Evolutionary conservation across 495 filamentous ascomycete species (phyloP).

Genomic region (Terfezia claveryi): DNA sequence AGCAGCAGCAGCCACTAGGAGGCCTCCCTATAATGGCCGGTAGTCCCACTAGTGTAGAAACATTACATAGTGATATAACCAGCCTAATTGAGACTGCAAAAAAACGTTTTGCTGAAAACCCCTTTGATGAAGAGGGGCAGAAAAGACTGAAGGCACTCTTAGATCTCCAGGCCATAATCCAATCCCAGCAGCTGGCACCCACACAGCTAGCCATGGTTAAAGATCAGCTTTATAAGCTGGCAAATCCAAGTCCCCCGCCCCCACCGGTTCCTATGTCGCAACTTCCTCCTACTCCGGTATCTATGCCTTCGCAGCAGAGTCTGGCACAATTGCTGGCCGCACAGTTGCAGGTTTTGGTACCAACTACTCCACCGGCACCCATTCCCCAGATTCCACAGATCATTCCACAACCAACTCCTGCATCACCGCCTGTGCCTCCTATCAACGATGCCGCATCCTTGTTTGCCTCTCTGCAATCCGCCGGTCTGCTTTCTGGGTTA

Average conservation of each 20-base stretch:
- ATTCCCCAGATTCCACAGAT: neutral
- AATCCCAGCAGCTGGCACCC: conserved; percentile 53
- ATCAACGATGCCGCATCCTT: conserved; percentile 15
- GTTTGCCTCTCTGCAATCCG: conserved; percentile 18
- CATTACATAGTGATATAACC: conserved; percentile 61
- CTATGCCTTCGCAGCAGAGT: conserved; percentile 21
- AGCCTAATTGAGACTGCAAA: conserved; percentile 46
- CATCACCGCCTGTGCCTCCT: conserved; percentile 7
- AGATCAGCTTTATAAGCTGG: conserved; percentile 54
- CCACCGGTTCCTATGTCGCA: conserved; percentile 23
- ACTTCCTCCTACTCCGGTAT: conserved; percentile 20
- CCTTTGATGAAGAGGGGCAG: conserved; percentile 48
- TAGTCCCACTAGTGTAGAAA: conserved; percentile 34
- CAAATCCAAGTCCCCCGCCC: conserved; percentile 30
- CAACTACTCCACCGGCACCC: neutral
- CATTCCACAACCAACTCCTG: conserved; percentile 18
- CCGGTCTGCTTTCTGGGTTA: conserved; percentile 14
- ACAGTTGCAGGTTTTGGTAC: neutral
- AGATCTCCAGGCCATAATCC: conserved; percentile 62
- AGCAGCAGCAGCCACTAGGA: conserved; percentile 17
- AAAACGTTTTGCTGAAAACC: conserved; percentile 48
- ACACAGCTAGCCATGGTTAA: conserved; percentile 60
- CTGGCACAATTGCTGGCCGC: conserved; percentile 17
- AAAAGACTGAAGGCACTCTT: conserved; percentile 64
- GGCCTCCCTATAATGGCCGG: conserved; percentile 3